Evolutionary conservation across 2,329 filamentous ascomycete species (phyloP), one percentile per base, ranked within the genome.

Genomic region (Metarhizium anisopliae): DNA sequence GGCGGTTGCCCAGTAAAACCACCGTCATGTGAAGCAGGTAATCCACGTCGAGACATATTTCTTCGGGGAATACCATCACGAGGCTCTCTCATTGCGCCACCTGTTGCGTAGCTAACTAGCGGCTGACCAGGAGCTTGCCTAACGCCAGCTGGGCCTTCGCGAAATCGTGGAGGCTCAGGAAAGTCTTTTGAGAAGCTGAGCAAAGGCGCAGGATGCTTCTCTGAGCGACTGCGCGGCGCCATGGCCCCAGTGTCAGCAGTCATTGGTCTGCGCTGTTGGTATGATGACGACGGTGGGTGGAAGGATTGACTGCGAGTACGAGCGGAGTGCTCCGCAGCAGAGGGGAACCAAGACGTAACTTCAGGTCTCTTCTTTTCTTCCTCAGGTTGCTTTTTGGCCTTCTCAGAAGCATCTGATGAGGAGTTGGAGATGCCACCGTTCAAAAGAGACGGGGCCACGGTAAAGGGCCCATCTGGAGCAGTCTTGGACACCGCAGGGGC

Each of bases 101-200:
- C 62, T 53, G 64, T 72, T 11, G 76, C 77, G 52, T 75, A 71
- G 53, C 78, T 75, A 50, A 81, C 75, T 0, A 81, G 69, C 10
- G 74, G 76, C 11, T 72, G 69, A 18, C 65, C 61, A 4, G 59
- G 52, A 0, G 72, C 68, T 4, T 70, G 69, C 13, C 68, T 71
- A n/a, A 77, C 68, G 20, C 74, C 75, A 49, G 70, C 82, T 57
- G 77, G 78, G 16, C 77, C 74, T 51, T 80, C 78, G 50, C 74
- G 75, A 54, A 74, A 69, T 64, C 78, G 77, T 67, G 85, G 77
- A 18, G 85, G 85, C 59, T 87, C 84, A 52, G 79, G 76, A 64
- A 85, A 87, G 51, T 77, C 74, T 0, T 83, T 64, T 40, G 61
- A 84, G 45, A 90, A 76, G 63, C 89, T 87, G 35, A 91, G 71